Evolutionary conservation across 495 filamentous ascomycete species (phyloP), one percentile per base, ranked within the genome.

Genomic region (Xylaria longipes): DNA sequence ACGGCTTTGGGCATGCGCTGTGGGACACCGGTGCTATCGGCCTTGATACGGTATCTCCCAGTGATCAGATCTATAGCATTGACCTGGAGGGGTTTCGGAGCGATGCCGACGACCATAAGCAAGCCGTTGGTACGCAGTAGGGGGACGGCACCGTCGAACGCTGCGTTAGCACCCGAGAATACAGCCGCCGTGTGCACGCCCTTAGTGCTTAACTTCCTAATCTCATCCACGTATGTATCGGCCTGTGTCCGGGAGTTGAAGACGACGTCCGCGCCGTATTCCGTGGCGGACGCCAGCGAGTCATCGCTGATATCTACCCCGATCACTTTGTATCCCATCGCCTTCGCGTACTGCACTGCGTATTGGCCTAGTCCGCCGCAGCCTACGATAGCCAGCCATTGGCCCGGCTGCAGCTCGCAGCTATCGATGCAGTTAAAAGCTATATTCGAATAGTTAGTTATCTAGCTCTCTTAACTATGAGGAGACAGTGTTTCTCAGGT

Each of bases 261-360:
- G n/a, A 77, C 71, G 12, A 76, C 79, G 71, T 85, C 81, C 2
- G 86, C 81, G 20, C 89, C 88, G 8, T 87, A 79, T 75, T 86
- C 75, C 66, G 82, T 72, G 68, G 82, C 84, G 82, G 90, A 84
- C 48, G 80, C 82, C 72, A 78, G 78, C 79, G 89, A 89, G 74
- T 89, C 88, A 39, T 89, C 88, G 11, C 85, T 86, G 0, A 82
- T 83, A 71, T 91, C 89, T 58, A 91, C 86, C 65, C 85, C 88
- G 60, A 91, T 85, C 50, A 84, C 78, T 9, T 84, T 79, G 31
- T 88, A 79, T 14, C 89, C 89, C 89, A 91, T 91, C 22, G 88
- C 89, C 76, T 87, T 89, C 3, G 89, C 89, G 75, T 90, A 91
- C 74, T 90, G 88, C 73, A 84, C 82, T 12, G 89, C 89, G 39